Evolutionary conservation across 352 stramenopile genomes (phyloP).

Genomic region (Phytophthora pistaciae): DNA sequence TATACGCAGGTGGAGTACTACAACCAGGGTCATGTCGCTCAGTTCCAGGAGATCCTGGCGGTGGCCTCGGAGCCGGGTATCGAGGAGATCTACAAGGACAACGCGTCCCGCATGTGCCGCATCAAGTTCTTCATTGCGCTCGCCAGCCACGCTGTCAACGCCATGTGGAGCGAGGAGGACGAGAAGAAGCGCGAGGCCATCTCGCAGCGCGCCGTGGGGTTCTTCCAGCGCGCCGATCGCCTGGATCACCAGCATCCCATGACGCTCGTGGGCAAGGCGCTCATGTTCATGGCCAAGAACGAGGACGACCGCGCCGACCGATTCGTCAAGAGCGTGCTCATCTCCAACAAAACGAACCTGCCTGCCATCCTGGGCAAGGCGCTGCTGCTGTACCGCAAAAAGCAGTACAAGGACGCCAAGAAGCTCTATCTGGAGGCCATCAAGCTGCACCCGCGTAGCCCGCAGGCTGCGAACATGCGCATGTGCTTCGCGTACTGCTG

Average conservation of each 20-base stretch:
- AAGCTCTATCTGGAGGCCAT: conserved; percentile 96
- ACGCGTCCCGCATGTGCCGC: conserved; percentile 82
- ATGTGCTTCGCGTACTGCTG: conserved; percentile 98
- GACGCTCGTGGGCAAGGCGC: conserved; percentile 92
- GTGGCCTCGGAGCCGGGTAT: conserved; percentile 86
- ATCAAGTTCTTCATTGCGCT: conserved; percentile 93
- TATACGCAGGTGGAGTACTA: conserved; percentile 87
- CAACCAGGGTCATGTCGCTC: conserved; percentile 78
- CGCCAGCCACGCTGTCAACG: conserved; percentile 86
- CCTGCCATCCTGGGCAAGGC: conserved; percentile 88
- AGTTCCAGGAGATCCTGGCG: conserved; percentile 89
- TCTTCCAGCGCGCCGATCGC: conserved; percentile 89
- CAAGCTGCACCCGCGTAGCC: conserved; percentile 91
- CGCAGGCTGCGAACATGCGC: conserved; percentile 91
- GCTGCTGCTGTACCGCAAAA: conserved; percentile 88
- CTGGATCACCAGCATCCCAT: conserved; percentile 92
- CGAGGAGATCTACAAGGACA: conserved; percentile 91
- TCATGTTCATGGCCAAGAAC: conserved; percentile 95
- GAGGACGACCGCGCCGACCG: conserved; percentile 92
- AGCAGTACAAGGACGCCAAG: conserved; percentile 91
- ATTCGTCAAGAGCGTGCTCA: conserved; percentile 93
- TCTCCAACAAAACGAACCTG: conserved; percentile 90
- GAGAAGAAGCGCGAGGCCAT: conserved; percentile 88
- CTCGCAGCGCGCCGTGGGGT: conserved; percentile 81
- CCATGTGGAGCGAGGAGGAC: conserved; percentile 92